These are phyloP conservation scores for Arthroderma sp. DNA, from an alignment of 2,329 filamentous ascomycete species.

Conservation along the genomic window DNA sequence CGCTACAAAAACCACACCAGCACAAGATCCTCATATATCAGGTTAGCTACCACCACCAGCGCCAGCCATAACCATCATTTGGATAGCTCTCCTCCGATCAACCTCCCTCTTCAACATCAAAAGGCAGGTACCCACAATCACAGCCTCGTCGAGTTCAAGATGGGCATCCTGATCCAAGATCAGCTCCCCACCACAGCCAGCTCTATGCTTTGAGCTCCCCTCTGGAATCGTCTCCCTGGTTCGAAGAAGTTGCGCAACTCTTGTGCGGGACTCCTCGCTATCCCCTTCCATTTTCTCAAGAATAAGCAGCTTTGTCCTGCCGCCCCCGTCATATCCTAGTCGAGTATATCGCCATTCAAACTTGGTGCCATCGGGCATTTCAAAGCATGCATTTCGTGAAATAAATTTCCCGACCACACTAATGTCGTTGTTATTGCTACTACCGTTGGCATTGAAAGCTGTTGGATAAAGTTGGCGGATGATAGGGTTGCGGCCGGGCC, in stretches of 20 bases:
- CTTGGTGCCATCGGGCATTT: constrained; percentile 36
- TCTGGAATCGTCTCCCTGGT: constrained; percentile 31
- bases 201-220: constrained; percentile 26
- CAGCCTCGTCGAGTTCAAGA: constrained; percentile 31
- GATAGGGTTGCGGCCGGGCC: constrained; percentile 42
- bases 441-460: not conserved
- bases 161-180: constrained; percentile 40
- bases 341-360: constrained; percentile 47
- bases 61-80: constrained; percentile 32
- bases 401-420: constrained; percentile 30
- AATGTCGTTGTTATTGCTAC: constrained; percentile 3
- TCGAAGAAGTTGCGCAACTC: constrained; percentile 32
- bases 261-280: not conserved
- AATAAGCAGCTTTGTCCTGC: constrained; percentile 20
- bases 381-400: constrained; percentile 39
- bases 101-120: constrained; percentile 56
- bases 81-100: constrained; percentile 43
- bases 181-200: constrained; percentile 37
- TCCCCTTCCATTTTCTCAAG: constrained; percentile 15
- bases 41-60: not conserved
- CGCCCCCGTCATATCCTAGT: constrained; percentile 25
- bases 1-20: not conserved
- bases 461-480: constrained; percentile 24
- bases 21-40: not conserved
- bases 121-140: constrained; percentile 46